A percentile compares a stretch with the other conserved stretches of the same genome.
Evolutionary conservation across 495 filamentous ascomycete species (phyloP).

Genomic region (Immersiella caudata): DNA sequence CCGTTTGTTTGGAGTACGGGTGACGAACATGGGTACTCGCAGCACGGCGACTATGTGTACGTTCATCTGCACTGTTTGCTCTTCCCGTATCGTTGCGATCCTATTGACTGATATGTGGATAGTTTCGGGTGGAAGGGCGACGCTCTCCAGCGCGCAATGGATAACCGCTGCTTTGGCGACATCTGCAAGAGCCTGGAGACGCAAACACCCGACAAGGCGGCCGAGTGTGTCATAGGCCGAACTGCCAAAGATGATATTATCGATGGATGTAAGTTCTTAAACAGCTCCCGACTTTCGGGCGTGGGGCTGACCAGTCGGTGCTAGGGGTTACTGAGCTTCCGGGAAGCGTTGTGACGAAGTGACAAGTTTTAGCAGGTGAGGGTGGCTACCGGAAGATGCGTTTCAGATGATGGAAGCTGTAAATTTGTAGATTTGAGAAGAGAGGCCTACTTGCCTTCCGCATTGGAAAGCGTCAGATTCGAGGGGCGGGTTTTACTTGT

Average conservation of each 20-base stretch:
- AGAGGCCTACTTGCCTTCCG: no score
- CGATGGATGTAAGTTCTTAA: slow-evolving; percentile 15
- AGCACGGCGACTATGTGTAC: slow-evolving; percentile 28
- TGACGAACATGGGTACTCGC: slow-evolving; percentile 34
- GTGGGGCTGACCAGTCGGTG: not conserved
- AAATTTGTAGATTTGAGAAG: no score
- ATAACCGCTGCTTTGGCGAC: slow-evolving; percentile 22
- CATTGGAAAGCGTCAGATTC: no score
- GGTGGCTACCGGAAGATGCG: not conserved
- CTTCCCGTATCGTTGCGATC: not conserved
- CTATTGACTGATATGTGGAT: not conserved
- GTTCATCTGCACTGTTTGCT: not conserved
- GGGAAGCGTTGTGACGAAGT: not conserved
- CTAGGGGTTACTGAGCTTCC: not conserved
- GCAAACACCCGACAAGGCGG: slow-evolving; percentile 21
- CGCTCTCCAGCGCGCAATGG: slow-evolving; percentile 26
- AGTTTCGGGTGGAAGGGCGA: slow-evolving; percentile 26
- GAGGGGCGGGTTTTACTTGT: no score
- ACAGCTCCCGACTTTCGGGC: no score
- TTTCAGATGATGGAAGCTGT: no score
- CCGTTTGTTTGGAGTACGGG: slow-evolving; percentile 51
- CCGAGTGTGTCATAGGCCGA: slow-evolving; percentile 11
- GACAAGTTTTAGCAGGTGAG: not conserved
- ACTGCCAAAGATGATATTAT: slow-evolving; percentile 18
- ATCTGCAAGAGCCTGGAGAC: slow-evolving; percentile 23